A percentile compares a stretch with the other conserved stretches of the same genome.
Conservation (phyloP, 1,284 basidiomycete species). For the Ganoderma boninense region DNA sequence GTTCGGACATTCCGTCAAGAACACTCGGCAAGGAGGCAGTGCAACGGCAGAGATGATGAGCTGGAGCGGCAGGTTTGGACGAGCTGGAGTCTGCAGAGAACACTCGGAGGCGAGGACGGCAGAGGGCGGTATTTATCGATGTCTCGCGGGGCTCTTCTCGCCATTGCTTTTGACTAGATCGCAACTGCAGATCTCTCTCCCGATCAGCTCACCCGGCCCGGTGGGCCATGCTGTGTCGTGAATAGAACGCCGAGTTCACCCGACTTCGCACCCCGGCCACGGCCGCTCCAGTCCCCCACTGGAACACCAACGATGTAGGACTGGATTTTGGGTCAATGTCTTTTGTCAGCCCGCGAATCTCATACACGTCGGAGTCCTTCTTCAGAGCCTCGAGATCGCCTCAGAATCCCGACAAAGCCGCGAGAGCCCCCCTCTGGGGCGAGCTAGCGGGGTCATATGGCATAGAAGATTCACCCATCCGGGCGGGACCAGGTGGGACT, state of each 20-base stretch:
- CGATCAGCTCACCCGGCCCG: background rate
- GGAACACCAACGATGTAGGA: background rate
- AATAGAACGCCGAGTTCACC: background rate
- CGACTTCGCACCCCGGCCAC: background rate
- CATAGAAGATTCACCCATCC: background rate
- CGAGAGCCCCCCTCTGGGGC: background rate
- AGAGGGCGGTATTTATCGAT: slow-evolving; percentile 13
- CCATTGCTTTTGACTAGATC: background rate
- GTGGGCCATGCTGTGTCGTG: background rate
- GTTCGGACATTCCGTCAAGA: slow-evolving; percentile 36
- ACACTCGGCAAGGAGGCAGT: background rate
- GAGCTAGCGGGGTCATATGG: background rate
- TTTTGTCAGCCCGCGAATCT: background rate
- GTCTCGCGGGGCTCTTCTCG: background rate
- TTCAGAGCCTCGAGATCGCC: background rate
- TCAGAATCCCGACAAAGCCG: background rate
- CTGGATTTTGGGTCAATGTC: background rate
- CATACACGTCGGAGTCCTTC: background rate
- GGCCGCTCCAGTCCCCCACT: background rate
- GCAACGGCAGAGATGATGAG: background rate
- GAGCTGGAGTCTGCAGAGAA: background rate
- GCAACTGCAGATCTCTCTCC: background rate
- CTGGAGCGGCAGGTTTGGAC: background rate
- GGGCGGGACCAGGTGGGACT: background rate
- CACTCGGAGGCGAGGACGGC: no score